phyloP scores from a whole-genome alignment of 345 rosid genomes.

The Viola odorata region DNA sequence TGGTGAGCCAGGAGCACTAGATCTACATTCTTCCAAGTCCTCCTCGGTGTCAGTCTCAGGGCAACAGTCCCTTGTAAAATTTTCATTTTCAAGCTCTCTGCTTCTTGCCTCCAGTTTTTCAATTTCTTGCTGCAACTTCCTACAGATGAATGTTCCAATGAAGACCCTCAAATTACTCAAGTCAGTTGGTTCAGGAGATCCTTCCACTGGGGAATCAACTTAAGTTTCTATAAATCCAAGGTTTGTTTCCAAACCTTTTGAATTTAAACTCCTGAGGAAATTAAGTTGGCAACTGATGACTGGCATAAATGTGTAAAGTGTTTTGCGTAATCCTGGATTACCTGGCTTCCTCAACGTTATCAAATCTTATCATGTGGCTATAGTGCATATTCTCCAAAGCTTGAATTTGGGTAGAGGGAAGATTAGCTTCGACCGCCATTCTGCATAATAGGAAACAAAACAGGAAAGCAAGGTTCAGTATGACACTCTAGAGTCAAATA shows the following conservation, averaged over 20 bases:
- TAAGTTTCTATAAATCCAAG: neutral
- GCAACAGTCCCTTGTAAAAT: slow-evolving; percentile 46
- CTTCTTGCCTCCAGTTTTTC: slow-evolving; percentile 41
- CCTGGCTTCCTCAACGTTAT: slow-evolving; percentile 77
- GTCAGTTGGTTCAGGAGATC: too few relatives aligned
- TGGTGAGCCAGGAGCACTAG: slow-evolving; percentile 32
- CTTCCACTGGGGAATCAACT: neutral
- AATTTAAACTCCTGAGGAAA: slow-evolving; percentile 6
- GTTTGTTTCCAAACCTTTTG: slow-evolving; percentile 9
- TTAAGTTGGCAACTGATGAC: neutral
- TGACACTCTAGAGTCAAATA: neutral
- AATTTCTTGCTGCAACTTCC: slow-evolving; percentile 69
- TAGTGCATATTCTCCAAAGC: slow-evolving; percentile 94
- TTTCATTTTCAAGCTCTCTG: slow-evolving; percentile 31
- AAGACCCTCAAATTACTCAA: too few relatives aligned
- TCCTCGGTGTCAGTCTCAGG: slow-evolving; percentile 89
- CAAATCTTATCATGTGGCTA: slow-evolving; percentile 91
- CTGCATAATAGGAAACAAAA: slow-evolving; percentile 35
- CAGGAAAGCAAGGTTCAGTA: neutral
- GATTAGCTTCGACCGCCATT: slow-evolving; percentile 68
- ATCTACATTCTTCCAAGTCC: slow-evolving; percentile 37
- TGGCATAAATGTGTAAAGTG: neutral
- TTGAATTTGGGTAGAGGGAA: slow-evolving; percentile 59
- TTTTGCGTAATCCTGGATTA: slow-evolving; percentile 21
- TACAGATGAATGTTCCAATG: slow-evolving; percentile 19